Base-by-base conservation (phyloP, 768 basidiomycete genomes). In the Asterophora parasitica region DNA sequence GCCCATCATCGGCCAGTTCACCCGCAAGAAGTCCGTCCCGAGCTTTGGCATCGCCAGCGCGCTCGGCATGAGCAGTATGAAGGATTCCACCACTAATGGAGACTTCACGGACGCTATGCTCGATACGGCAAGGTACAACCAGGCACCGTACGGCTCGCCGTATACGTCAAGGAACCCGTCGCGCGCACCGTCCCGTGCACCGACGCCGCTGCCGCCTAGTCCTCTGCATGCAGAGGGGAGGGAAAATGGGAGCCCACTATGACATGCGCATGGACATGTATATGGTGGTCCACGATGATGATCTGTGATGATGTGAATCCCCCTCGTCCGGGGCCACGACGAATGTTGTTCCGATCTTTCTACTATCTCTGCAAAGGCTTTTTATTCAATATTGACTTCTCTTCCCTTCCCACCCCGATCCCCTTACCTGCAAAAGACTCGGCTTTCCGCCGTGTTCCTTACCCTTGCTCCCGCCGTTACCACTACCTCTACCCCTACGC, bases 1-100 rank as follows among this genome's bases (percentile, higher is more conserved):
- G 46, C 79, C 79, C 17, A 82, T 85, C 50, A 65, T 84, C 2
- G 82, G 83, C 12, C 76, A 83, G 45, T 77, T 82, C 52, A 64
- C 70, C 20, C 70, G 69, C 57, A 76, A 70, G 57, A 68, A 70
- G 31, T 56, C 64, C 6, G 71, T 73, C 17, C 46, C 50, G 9
- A 69, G 76, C 4, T 78, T 78, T 52, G 74, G 72, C 16, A 78
- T 80, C 49, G 75, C 78, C 8, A 72, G 70, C 48, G 75, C 78
- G 8, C 70, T 81, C 36, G 74, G 72, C 10, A 54, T 77, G 35
- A 71, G 40, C 40, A 17, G 38, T 50, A 33, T 23, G 3, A 23
- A 23, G 23, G 55, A 52, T 19, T 37, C 33, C 31, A 53, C 40
- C n/a, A n/a, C 32, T 15, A 48, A 44, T 36, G 59, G 51, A 19